A percentile compares a stretch with the other conserved stretches of the same genome.
These are phyloP conservation scores for Mortierella hygrophila DNA, from an alignment of 192 early-diverging fungal genomes.

Conservation along the genomic window DNA sequence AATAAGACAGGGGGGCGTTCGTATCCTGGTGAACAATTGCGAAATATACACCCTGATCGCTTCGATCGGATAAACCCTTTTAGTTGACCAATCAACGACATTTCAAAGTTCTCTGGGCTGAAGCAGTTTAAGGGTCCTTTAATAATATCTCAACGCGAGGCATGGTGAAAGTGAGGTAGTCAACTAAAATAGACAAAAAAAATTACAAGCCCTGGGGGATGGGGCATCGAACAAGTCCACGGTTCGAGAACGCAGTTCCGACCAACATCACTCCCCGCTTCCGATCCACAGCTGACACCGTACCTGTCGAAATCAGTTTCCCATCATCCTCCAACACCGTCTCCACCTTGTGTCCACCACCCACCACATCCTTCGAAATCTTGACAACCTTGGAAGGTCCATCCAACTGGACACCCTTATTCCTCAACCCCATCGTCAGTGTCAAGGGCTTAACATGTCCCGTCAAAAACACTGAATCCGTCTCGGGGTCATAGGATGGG, in stretches of 20 bases:
- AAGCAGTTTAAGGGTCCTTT: no score
- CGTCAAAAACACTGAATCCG: conserved; percentile 22
- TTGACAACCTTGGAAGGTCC: conserved; percentile 38
- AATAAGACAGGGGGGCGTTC: no score
- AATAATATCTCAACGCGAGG: no score
- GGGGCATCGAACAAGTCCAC: conserved; percentile 40
- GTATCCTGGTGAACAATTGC: no score
- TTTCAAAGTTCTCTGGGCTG: neutral
- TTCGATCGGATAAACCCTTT: neutral
- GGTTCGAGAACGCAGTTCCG: conserved; percentile 22
- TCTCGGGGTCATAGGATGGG: conserved; percentile 22
- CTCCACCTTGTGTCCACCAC: neutral
- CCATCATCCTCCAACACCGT: conserved; percentile 47
- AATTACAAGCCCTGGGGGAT: conserved; percentile 15
- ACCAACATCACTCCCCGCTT: conserved; percentile 42
- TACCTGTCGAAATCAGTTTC: conserved; percentile 20
- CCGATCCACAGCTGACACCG: conserved; percentile 48
- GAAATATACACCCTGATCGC: no score
- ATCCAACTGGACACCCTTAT: neutral
- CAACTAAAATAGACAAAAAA: no score
- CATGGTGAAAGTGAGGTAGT: no score
- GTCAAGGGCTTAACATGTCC: conserved; percentile 25
- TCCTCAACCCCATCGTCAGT: neutral
- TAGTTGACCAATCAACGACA: neutral
- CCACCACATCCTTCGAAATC: conserved; percentile 23